Evolutionary conservation across 352 stramenopile genomes (phyloP).

Genomic region (Globisporangium nagaii): DNA sequence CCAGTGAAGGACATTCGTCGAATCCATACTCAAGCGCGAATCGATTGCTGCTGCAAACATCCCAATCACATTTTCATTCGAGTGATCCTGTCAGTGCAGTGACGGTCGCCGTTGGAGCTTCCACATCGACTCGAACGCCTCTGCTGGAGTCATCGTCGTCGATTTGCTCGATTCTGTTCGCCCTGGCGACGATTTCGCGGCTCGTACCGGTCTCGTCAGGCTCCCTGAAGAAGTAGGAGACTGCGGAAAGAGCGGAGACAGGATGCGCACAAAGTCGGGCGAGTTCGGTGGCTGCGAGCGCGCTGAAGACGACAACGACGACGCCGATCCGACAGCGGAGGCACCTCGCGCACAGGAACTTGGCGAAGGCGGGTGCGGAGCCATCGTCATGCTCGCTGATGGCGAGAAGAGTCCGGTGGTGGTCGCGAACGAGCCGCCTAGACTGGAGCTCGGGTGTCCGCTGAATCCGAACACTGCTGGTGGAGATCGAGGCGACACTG

Average conservation of each 20-base stretch:
- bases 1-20: too few relatives aligned
- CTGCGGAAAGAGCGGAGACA: slow-evolving; percentile 6
- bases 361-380: neutral
- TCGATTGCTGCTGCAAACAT: too few relatives aligned
- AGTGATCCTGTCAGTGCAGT: too few relatives aligned
- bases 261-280: slow-evolving; percentile 4
- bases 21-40: too few relatives aligned
- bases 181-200: slow-evolving; percentile 1
- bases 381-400: neutral
- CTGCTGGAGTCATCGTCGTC: neutral
- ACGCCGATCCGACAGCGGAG: neutral
- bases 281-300: neutral
- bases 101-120: slow-evolving; percentile 31
- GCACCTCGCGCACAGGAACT: neutral
- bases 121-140: slow-evolving; percentile 26
- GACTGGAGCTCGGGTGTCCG: neutral
- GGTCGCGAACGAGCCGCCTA: slow-evolving; percentile 12
- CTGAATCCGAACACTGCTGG: neutral
- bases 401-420: neutral
- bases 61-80: too few relatives aligned
- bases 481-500: neutral
- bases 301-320: neutral
- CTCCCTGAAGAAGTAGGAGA: neutral
- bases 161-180: neutral
- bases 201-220: neutral